These are phyloP conservation scores for Malus sylvestris DNA, from an alignment of 306 rosid genomes.

Conservation along the genomic window DNA sequence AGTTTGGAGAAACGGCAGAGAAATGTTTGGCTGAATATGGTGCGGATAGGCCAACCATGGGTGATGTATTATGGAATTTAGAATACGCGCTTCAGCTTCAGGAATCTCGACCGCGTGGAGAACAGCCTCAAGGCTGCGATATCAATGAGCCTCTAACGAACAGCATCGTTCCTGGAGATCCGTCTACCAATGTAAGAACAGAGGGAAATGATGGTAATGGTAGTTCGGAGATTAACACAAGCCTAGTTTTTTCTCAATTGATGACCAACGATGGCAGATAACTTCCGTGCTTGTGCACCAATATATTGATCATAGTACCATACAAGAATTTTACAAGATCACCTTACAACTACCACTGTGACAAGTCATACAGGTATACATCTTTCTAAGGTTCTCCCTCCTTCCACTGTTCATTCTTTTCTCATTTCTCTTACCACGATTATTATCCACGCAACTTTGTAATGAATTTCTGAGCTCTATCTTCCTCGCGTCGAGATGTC, in stretches of 20 bases:
- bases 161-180: constrained; percentile 20
- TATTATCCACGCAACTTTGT: not conserved
- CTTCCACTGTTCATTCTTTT: not conserved
- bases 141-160: constrained; percentile 16
- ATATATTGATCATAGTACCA: constrained; percentile 3
- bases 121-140: constrained; percentile 14
- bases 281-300: constrained; percentile 24
- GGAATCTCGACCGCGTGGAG: constrained; percentile 40
- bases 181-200: constrained; percentile 26
- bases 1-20: constrained; percentile 91
- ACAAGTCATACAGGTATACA: constrained; percentile 16
- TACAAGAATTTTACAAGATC: constrained; percentile 6
- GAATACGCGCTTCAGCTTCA: constrained; percentile 93
- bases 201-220: constrained; percentile 31
- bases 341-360: constrained; percentile 1
- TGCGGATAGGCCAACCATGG: constrained; percentile 95
- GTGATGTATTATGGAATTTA: constrained; percentile 93
- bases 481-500: not conserved
- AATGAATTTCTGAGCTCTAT: not conserved
- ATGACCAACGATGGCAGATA: constrained; percentile 85
- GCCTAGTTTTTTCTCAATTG: constrained; percentile 82
- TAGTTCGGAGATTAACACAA: constrained; percentile 51
- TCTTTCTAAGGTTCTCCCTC: not conserved
- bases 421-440: constrained; percentile 18
- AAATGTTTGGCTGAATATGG: constrained; percentile 94